Evolutionary conservation across 2,329 filamentous ascomycete genomes (phyloP).

Genomic region (Ustulina deusta): DNA sequence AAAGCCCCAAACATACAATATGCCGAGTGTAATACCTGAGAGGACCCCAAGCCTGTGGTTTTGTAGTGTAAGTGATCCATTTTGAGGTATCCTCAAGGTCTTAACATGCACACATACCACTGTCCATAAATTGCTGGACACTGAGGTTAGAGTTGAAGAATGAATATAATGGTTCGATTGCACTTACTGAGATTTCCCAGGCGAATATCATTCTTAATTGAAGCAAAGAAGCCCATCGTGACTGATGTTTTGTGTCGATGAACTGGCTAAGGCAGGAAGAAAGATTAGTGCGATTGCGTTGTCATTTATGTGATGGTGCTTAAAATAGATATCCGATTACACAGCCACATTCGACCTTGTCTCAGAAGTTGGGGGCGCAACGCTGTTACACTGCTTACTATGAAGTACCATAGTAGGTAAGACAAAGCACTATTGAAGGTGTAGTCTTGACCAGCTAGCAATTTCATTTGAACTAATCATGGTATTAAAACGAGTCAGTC

Average conservation of each 20-base stretch:
- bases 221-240: background rate
- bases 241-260: background rate
- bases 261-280: background rate
- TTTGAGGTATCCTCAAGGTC: background rate
- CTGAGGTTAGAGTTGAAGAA: background rate
- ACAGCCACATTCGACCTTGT: background rate
- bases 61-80: background rate
- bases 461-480: background rate
- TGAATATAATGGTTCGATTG: background rate
- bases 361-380: background rate
- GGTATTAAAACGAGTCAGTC: too few relatives aligned
- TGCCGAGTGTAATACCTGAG: background rate
- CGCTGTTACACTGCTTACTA: background rate
- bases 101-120: background rate
- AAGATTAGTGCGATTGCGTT: background rate
- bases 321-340: background rate
- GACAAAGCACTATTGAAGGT: too few relatives aligned
- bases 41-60: background rate
- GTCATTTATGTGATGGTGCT: background rate
- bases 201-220: background rate
- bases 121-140: conserved; percentile 1
- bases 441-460: too few relatives aligned
- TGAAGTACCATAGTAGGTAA: too few relatives aligned
- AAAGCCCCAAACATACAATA: background rate
- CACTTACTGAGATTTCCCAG: background rate